Base-by-base conservation (phyloP, 2,329 filamentous ascomycete species). In the Curvularia hawaiiensis region DNA sequence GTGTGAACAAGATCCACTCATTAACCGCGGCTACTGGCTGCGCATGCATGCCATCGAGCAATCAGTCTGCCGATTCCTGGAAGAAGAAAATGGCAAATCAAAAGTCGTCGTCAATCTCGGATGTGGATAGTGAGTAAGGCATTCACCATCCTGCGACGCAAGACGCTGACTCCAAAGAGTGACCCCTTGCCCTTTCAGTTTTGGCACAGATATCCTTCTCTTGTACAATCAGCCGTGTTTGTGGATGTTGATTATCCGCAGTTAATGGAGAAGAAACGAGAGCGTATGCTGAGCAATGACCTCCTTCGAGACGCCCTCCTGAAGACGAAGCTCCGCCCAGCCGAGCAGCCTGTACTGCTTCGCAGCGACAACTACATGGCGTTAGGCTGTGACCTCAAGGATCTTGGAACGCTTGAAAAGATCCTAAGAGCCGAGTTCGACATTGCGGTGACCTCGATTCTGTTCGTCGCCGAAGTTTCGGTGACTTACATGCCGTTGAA, bases 381-480 rank as follows among this genome's bases (percentile, higher is more conserved):
- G 59, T 79, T 96, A 50, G 92, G 90, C 4, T 96, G 91, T 68
- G 91, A 97, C 75, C 78, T 97, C 38, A 85, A 88, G 33, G 83
- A 94, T 52, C 79, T 92, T 5, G 70, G 80, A 22, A 80, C 79
- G 16, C 79, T 97, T 10, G 80, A 88, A 56, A 70, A 79, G 6
- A 80, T 85, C 4, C 77, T 97, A 24, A 81, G 82, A 18, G 77
- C 77, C 11, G 81, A 89, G 44, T 72, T 91, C 2, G 79, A 88
- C 39, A 72, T 88, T 16, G 72, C 82, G 1, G 78, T 84, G 8
- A 86, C 84, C 57, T 81, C 83, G 3, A 83, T 97, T 2, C 79
- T 97, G 24, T 96, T 95, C 67, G 84, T 92, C 26, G 92, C 92
- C 0, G 94, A 98, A 76, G 92, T 97, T 14, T 96, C 92, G 3